A percentile compares a stretch with the other conserved stretches of the same genome.
phyloP scores from a whole-genome alignment of 371 early-diverging fungal genomes.

The Rhizomucor pusillus region DNA sequence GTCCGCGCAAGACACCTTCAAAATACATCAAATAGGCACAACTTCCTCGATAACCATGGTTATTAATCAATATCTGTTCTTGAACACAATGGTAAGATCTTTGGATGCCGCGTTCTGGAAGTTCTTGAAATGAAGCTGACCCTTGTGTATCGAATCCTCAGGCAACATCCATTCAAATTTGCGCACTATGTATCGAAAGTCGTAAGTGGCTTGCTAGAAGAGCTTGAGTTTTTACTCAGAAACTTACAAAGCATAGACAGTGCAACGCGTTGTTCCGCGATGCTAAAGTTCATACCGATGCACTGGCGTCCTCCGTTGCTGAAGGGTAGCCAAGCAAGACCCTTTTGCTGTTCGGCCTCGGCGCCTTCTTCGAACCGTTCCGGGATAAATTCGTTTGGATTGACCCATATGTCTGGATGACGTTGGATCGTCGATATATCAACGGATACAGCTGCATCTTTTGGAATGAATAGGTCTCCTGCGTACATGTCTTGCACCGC shows the following conservation, averaged over 20 bases:
- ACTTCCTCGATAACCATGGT: too few species aligned
- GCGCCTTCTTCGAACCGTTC: constrained; percentile 16
- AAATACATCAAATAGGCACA: too few species aligned
- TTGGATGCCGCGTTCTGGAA: neutral
- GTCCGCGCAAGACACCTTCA: too few species aligned
- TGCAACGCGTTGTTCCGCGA: constrained; percentile 28
- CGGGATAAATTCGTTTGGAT: constrained; percentile 17
- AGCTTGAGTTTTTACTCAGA: too few species aligned
- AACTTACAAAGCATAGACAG: constrained; percentile 33
- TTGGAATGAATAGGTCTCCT: constrained; percentile 14
- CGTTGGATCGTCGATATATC: constrained; percentile 13
- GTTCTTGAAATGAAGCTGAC: neutral
- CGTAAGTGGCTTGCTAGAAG: too few species aligned
- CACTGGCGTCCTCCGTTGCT: constrained; percentile 36
- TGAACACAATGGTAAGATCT: neutral
- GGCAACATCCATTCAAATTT: neutral
- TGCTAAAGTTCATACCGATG: constrained; percentile 36
- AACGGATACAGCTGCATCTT: constrained; percentile 11
- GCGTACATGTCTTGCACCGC: constrained; percentile 13
- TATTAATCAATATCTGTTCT: neutral
- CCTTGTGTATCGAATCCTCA: neutral
- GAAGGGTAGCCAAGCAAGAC: constrained; percentile 15
- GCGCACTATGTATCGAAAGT: neutral
- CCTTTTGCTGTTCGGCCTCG: constrained; percentile 5
- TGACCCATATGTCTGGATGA: constrained; percentile 18